Base-by-base conservation (phyloP, 345 rosid genomes). In the Eucalyptus melliodora region DNA sequence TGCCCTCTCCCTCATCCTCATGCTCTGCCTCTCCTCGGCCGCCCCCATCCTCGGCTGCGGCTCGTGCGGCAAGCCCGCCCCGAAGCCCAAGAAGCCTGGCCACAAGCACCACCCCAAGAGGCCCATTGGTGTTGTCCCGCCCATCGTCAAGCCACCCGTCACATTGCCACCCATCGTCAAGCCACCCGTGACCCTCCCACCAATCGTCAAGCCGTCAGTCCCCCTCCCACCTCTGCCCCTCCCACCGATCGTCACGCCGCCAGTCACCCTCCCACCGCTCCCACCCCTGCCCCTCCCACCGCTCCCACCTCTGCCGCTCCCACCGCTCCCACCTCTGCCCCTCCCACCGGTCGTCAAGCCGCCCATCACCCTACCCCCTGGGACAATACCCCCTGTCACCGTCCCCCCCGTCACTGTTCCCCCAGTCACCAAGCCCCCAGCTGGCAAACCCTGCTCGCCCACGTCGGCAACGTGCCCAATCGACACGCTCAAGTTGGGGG, bases 401-500 rank as follows among this genome's bases (percentile, higher is more conserved):
- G 88, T 37, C 5, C 91, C 92, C 2, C 93, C 93, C 6, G 8
- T 87, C 59, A 16, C 93, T 0, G 91, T 92, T 9, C 94, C 95
- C 6, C 94, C 93, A 1, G 59, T 90, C 24, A 69, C 59, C 0
- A 86, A 87, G 47, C 96, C 94, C 83, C 94, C 94, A 9, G 31
- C 85, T 11, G 86, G 91, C 16, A 88, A 87, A 14, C 93, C 94
- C 4, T 90, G 90, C 90, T n/a, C 91, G 16, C 51, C 89, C n/a
- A 17, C 77, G 21, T 88, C 88, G 16, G 93, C 60, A 16, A 95
- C 95, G 10, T 97, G 99, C 95, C 99, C 98, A 1, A 93, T 97
- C 59, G 95, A 97, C 93, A 95, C 97, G 4, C 89, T 97, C 53
- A 97, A 98, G 87, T 90, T 98, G 55, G 99, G 99, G 31, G 99